phyloP scores from a whole-genome alignment of 2,329 filamentous ascomycete genomes.

The Fusarium neocosmosporiellum region DNA sequence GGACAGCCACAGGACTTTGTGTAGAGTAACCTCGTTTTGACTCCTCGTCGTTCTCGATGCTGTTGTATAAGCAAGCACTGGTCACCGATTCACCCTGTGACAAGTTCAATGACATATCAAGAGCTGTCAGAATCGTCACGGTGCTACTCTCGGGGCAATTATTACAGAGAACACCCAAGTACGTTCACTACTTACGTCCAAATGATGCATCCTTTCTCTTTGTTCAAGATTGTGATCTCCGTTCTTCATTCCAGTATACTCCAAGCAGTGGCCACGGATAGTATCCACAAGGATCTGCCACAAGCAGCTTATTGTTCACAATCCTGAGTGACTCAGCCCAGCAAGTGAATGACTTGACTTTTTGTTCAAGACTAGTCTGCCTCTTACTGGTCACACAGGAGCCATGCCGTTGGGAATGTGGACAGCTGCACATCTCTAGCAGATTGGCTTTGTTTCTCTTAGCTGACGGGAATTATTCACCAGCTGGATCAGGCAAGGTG shows the following conservation, averaged over 20 bases:
- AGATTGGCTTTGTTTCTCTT: background rate
- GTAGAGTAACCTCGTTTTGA: too few relatives aligned
- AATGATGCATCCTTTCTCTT: background rate
- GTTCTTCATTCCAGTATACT: background rate
- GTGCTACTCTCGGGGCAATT: background rate
- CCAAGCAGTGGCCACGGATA: background rate
- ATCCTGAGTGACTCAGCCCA: background rate
- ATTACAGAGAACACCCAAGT: background rate
- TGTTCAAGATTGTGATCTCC: background rate
- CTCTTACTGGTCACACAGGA: background rate
- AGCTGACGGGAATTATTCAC: background rate
- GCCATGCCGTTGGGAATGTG: background rate
- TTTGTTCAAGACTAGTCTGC: background rate
- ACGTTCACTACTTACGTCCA: background rate
- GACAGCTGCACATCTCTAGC: background rate
- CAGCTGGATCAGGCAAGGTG: background rate
- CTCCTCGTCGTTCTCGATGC: too few relatives aligned
- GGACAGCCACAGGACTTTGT: too few relatives aligned
- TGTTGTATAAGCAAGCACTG: too few relatives aligned
- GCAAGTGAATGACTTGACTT: background rate
- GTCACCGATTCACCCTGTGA: too few relatives aligned
- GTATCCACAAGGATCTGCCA: background rate
- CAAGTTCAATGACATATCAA: too few relatives aligned
- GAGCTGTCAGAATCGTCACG: too few relatives aligned
- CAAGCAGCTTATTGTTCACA: background rate